Base-by-base conservation (phyloP, 192 early-diverging fungal genomes). In the Linnemannia zychae region DNA sequence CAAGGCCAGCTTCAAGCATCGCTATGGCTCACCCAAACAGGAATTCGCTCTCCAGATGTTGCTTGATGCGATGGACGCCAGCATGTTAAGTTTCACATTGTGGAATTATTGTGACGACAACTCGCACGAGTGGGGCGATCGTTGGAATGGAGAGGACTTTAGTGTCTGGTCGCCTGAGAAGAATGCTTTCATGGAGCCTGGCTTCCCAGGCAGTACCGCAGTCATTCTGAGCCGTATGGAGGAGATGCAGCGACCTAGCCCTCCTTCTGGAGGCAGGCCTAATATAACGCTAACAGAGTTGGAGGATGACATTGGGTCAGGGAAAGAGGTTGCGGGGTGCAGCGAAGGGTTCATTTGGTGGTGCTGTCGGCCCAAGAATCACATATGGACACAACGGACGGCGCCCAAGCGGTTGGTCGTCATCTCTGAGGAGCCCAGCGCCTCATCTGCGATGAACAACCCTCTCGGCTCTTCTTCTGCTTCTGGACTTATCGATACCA, bases 91-190 rank as follows among this genome's bases (percentile, higher is more conserved):
- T 50, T 90, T 83, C 65, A 88, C 90, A 12, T 72, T 92, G 0
- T 92, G 91, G 91, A 90, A 89, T 33, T 92, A 92, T 75, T 87
- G 84, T 18, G 84, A 88, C 4, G 91, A 89, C 52, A 92, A 90
- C 31, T 78, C 81, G 15, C 22, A 78, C 40, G 65, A 78, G 28
- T 90, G 90, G 89, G 91, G 91, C 6, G 91, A 92, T 78, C 79
- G 78, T 17, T 92, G 91, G 91, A 89, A 90, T 63, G 91, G 91
- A 3, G 91, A 92, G 68, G 91, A 92, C 50, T 84, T 92, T 7
- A 89, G 88, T 79, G 71, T 92, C 11, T 91, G 87, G 87, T 76
- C 75, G 31, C 60, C 72, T 0, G 76, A 48, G 37, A 48, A 79
- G 28, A 67, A 72, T 36, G 69, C 4, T 13, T 79, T 85, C 40